Percentiles rank a stretch among this genome's conserved stretches.
These are phyloP conservation scores for Talaromyces rugulosus DNA, from an alignment of 2,329 filamentous ascomycete species.

Conservation along the genomic window DNA sequence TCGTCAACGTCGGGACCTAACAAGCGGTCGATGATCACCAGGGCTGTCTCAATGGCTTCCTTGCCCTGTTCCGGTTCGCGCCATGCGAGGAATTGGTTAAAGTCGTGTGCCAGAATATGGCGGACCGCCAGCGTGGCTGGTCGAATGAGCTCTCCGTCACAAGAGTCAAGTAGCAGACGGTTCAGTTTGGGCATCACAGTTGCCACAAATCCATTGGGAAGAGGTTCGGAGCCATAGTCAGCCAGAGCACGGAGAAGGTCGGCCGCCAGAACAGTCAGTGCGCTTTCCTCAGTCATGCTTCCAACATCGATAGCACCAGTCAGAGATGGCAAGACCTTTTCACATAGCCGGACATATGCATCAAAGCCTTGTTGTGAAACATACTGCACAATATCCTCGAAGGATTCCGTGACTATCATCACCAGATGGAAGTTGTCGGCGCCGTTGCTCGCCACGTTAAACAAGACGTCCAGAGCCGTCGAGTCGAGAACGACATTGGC, in stretches of 20 bases:
- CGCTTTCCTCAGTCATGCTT: conserved; percentile 71
- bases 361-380: conserved; percentile 62
- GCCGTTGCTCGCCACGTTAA: conserved; percentile 82
- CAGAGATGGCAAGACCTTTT: conserved; percentile 80
- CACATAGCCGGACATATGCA: conserved; percentile 72
- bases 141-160: conserved; percentile 83
- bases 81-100: conserved; percentile 85
- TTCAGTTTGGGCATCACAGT: conserved; percentile 84
- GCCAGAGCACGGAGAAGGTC: conserved; percentile 78
- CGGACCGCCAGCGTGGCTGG: conserved; percentile 82
- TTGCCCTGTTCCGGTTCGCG: conserved; percentile 71
- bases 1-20: conserved; percentile 82
- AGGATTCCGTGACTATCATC: conserved; percentile 81
- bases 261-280: conserved; percentile 78
- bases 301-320: conserved; percentile 87
- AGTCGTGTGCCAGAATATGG: conserved; percentile 84
- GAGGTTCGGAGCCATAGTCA: conserved; percentile 76
- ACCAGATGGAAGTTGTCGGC: conserved; percentile 88
- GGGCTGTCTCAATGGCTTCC: conserved; percentile 79
- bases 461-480: conserved; percentile 73
- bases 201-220: conserved; percentile 81
- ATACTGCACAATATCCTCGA: conserved; percentile 76
- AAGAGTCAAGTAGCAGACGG: conserved; percentile 72
- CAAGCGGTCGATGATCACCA: conserved; percentile 88
- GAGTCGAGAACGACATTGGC: conserved; percentile 67